A percentile compares a stretch with the other conserved stretches of the same genome.
phyloP scores from a whole-genome alignment of 805 yeast species.

The Hyphopichia homilentoma region DNA sequence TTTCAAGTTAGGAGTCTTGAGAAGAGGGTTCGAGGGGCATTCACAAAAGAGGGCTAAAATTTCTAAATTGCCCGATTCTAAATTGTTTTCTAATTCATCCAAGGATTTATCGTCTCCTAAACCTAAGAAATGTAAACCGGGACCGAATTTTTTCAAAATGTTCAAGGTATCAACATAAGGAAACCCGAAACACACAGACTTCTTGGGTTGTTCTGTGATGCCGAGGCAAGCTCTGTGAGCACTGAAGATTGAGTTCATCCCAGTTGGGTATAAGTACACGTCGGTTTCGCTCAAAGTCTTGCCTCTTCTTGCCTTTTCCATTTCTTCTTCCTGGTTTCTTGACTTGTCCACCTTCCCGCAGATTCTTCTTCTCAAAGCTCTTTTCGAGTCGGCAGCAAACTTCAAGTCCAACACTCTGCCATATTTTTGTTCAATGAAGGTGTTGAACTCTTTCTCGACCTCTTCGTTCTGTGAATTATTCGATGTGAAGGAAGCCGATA shows the following conservation, averaged over 20 bases:
- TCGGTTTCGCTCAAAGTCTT: conserved; percentile 49
- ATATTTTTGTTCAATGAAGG: conserved; percentile 81
- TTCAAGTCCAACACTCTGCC: conserved; percentile 84
- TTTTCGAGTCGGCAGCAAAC: conserved; percentile 72
- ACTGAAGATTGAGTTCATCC: conserved; percentile 88
- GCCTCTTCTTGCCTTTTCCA: conserved; percentile 25
- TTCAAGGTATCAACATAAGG: conserved; percentile 93
- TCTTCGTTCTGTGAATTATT: conserved; percentile 20
- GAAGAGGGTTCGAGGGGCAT: conserved; percentile 91
- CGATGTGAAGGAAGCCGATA: conserved; percentile 21
- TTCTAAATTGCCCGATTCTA: conserved; percentile 52
- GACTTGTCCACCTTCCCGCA: conserved; percentile 56
- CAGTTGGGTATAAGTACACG: conserved; percentile 82
- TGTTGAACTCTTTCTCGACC: conserved; percentile 51
- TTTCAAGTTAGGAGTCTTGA: conserved; percentile 76
- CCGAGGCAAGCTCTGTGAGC: conserved; percentile 56
- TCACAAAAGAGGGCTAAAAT: conserved; percentile 85
- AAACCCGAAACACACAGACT: conserved; percentile 92
- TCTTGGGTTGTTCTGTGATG: conserved; percentile 26
- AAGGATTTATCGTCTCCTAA: conserved; percentile 72
- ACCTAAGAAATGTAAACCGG: conserved; percentile 84
- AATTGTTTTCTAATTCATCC: conserved; percentile 56
- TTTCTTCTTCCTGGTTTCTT: conserved; percentile 21
- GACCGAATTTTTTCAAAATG: conserved; percentile 84
- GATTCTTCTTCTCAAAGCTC: conserved; percentile 69